Base-by-base conservation (phyloP, 495 filamentous ascomycete species). In the Neurospora sublineolata region DNA sequence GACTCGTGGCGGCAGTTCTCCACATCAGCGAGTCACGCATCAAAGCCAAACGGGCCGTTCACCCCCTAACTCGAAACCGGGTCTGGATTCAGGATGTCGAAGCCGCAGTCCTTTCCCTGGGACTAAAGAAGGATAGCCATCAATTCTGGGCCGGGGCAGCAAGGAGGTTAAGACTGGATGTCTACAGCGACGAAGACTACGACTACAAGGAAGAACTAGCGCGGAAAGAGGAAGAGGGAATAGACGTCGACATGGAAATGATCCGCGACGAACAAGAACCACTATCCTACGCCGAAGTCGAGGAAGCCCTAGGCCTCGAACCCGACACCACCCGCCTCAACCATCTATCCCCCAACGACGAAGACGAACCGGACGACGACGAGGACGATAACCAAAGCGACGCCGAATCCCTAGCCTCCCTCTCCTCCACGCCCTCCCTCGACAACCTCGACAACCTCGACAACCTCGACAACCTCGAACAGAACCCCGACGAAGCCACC, bases 1-100 rank as follows among this genome's bases (percentile, higher is more conserved):
- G 89, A n/a, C 77, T 97, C 23, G 81, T 97, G 1, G 86, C 89
- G 8, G 86, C 91, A 1, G 77, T 86, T 2, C 75, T 94, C 0
- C 92, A 89, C 74, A 85, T 90, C n/a, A 87, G 90, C 14, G 83
- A 89, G 84, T 74, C 84, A 83, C 72, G 77, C 83, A 38, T 86
- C 82, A 71, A 85, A 79, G 37, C 83, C 73, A 81, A 79, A 75
- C 76, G 76, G 27, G 76, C 78, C 4, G 77, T 81, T 42, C 72
- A 81, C 58, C 76, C 79, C 18, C 73, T 74, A 27, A 76, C 76
- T 14, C 74, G 76, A 23, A 75, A 73, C 3, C 64, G 80, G 0
- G 85, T 95, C 36, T 85, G 80, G 69, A 73, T 70, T 4, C 78
- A 81, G 52, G 94, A 97, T 76, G 91, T 94, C 1, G 75, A 81